Evolutionary conservation across 257 asterid species (phyloP), one percentile per base, ranked within the genome.

Genomic region (Knoxia roxburghii): DNA sequence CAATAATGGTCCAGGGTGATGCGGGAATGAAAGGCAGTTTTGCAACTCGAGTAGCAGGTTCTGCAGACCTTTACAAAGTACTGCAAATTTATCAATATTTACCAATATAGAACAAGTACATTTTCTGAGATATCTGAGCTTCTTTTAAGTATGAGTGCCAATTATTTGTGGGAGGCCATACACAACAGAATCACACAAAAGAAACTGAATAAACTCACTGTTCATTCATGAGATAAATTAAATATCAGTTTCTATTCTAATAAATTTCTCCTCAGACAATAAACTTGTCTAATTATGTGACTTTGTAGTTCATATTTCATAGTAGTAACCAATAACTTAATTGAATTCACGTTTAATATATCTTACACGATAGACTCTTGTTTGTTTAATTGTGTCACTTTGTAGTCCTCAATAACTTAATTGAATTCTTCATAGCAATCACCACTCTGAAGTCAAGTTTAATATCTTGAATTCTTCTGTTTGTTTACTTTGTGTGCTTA

Each of bases 31-130:
- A 93, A 82, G 95, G 96, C 70, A 80, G 82, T 62, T 83, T 93
- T 71, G 99, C 99, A 61, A 84, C 92, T 64, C 82, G 97, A 67
- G 46, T 93, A 37, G 74, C 95, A 68, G 99, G 97, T 70, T 90
- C 97, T 64, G 96, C 97, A 51, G 99, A 93, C 75, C 90, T 93
- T 52, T 93, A 84, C 82, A 83, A 81, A 84, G 89, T 70, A 11
- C 66, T 55, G 30, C 27, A 60, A 58, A 32, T 70, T 49, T 66
- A 39, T 48, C 1, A 39, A 64, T 56, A 14, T 35, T 18, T 37
- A 35, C 27, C 17, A 33, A 55, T 59, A 11, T 33, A 20, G 67
- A 14, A 35, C 15, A 15, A 46, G 29, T 54, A 69, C 51, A 17
- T 49, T 49, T 8, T 45, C 24, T 30, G 26, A 32, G 3, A 12